These are phyloP conservation scores for Pseudomicrostroma phylloplanum DNA, from an alignment of 1,284 basidiomycete genomes.

Conservation along the genomic window DNA sequence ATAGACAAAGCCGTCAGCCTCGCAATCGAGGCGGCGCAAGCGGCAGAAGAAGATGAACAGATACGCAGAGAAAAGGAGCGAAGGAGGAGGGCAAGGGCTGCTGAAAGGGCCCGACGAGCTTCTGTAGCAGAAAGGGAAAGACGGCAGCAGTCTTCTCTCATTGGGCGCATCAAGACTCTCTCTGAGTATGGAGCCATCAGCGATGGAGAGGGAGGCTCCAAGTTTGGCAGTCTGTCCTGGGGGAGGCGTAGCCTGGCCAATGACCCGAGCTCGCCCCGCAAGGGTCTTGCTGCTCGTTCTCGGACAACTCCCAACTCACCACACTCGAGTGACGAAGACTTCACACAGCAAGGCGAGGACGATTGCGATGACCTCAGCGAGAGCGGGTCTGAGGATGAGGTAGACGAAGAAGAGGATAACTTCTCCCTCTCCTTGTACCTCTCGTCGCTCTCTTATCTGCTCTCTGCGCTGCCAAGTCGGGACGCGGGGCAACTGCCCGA, in stretches of 20 bases:
- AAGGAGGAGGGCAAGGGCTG: not conserved
- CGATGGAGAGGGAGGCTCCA: not conserved
- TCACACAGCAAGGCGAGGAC: not conserved
- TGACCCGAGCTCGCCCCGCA: not conserved
- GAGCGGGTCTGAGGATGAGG: slow-evolving; percentile 12
- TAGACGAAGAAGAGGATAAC: slow-evolving; percentile 21
- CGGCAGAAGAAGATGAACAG: slow-evolving; percentile 29
- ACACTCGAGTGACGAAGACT: not conserved
- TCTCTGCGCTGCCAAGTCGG: slow-evolving; percentile 27
- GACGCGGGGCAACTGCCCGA: slow-evolving; percentile 19
- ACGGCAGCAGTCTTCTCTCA: not conserved
- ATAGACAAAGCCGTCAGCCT: slow-evolving; percentile 33
- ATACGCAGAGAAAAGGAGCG: slow-evolving; percentile 19
- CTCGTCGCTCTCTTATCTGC: slow-evolving; percentile 29
- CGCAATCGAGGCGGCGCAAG: slow-evolving; percentile 32
- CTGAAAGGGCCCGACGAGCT: not conserved
- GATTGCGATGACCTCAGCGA: slow-evolving; percentile 5
- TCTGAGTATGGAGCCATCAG: not conserved
- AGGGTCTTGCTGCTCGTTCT: not conserved
- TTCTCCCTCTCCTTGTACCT: slow-evolving; percentile 36
- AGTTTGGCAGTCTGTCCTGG: not conserved
- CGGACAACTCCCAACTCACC: not conserved
- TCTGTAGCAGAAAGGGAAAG: not conserved
- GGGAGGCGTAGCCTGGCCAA: not conserved
- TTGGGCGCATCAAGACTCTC: not conserved